phyloP scores from a whole-genome alignment of 225 moss, liverwort and hornwort species.

The Neckera pumila region DNA sequence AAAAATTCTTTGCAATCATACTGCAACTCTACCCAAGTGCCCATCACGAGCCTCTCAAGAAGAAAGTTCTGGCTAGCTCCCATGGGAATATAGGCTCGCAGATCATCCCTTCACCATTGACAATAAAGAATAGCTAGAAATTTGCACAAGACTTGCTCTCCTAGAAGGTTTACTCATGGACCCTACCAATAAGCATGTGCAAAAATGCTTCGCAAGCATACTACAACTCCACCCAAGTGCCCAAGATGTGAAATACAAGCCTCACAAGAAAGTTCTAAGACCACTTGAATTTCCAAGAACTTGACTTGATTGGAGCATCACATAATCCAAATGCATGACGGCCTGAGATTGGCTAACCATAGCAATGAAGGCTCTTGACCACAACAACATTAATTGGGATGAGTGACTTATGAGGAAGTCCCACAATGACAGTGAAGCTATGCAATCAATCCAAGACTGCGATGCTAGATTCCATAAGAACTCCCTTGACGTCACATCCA shows the following conservation, averaged over 20 bases:
- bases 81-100: fast-evolving
- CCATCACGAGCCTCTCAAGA: not conserved
- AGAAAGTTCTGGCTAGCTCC: not conserved
- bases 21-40: not conserved
- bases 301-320: not conserved
- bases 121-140: not conserved
- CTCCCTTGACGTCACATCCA: not conserved
- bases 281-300: too few species aligned
- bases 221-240: not conserved
- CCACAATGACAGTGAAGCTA: not conserved
- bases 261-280: not conserved
- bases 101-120: not conserved
- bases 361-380: not conserved
- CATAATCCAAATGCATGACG: fast-evolving
- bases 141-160: not conserved
- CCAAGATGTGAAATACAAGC: fast-evolving
- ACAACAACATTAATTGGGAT: not conserved
- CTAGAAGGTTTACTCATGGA: not conserved
- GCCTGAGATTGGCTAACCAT: not conserved
- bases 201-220: not conserved
- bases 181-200: not conserved
- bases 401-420: not conserved
- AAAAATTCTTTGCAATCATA: not conserved
- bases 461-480: not conserved
- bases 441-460: fast-evolving